Conservation (phyloP, 495 filamentous ascomycete genomes). For the Aspergillus ostianus region DNA sequence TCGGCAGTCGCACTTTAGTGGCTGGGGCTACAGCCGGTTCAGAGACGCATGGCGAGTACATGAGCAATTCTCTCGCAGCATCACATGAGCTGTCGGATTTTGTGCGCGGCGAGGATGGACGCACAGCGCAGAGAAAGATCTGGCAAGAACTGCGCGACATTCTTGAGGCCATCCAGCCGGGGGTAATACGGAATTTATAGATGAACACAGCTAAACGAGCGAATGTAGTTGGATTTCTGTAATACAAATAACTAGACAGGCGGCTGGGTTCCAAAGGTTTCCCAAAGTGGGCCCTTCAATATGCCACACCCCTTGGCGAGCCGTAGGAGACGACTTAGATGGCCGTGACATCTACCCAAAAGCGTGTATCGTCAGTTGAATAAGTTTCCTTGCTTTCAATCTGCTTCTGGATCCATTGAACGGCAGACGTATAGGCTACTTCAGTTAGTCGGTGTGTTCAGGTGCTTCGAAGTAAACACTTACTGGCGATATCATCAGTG, state of each 20-base stretch:
- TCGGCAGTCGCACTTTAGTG: constrained; percentile 47
- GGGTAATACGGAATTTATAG: constrained; percentile 31
- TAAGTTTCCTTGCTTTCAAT: constrained; percentile 9
- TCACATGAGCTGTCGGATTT: constrained; percentile 28
- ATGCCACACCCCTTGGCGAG: no score
- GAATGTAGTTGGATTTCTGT: not conserved
- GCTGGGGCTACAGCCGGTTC: constrained; percentile 33
- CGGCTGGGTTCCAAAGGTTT: not conserved
- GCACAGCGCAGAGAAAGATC: constrained; percentile 46
- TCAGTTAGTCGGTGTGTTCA: not conserved
- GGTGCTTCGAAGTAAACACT: not conserved
- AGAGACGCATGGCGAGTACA: constrained; percentile 49
- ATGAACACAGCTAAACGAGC: not conserved
- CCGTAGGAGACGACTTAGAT: constrained; percentile 1
- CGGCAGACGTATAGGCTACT: constrained; percentile 25
- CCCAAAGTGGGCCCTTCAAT: not conserved
- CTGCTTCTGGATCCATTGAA: constrained; percentile 30
- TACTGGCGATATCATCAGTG: constrained; percentile 25
- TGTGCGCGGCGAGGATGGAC: constrained; percentile 38
- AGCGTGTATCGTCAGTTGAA: constrained; percentile 12
- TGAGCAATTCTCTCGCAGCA: constrained; percentile 31
- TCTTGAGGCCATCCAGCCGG: constrained; percentile 46
- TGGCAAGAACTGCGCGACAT: constrained; percentile 52
- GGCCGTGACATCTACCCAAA: constrained; percentile 13
- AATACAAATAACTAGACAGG: not conserved